Conservation (phyloP, 306 rosid species). For the Cucurbita argyrosperma region DNA sequence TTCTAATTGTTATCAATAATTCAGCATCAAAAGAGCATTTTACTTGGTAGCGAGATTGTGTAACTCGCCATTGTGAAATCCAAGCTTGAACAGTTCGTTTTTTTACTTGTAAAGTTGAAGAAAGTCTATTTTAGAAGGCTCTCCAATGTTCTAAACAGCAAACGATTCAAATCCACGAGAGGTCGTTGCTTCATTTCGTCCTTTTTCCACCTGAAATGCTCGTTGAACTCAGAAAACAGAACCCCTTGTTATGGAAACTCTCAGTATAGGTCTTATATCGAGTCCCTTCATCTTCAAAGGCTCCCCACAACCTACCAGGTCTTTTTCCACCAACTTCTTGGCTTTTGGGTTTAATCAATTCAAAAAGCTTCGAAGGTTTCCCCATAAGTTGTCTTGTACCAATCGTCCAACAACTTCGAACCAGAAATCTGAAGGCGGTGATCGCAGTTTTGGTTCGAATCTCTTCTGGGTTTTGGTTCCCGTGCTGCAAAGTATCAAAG, state of each 20-base stretch:
- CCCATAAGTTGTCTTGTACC: slow-evolving; percentile 1
- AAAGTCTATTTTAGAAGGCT: background rate
- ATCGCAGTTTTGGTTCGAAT: background rate
- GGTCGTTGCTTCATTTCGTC: background rate
- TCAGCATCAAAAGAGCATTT: background rate
- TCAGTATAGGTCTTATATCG: slow-evolving; percentile 14
- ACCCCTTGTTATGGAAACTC: slow-evolving; percentile 33
- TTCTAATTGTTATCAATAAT: background rate
- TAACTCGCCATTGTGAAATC: background rate
- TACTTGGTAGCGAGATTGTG: background rate
- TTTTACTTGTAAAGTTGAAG: background rate
- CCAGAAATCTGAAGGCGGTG: slow-evolving; percentile 2
- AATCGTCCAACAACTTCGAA: slow-evolving; percentile 1
- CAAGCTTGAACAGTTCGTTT: background rate
- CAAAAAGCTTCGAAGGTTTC: slow-evolving; percentile 3
- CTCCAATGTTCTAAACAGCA: background rate
- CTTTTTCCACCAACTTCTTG: slow-evolving; percentile 8
- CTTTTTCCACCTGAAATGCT: slow-evolving; percentile 31
- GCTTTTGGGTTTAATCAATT: slow-evolving; percentile 7
- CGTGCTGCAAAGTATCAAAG: slow-evolving; percentile 16
- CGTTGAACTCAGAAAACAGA: slow-evolving; percentile 15
- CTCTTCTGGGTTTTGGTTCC: slow-evolving; percentile 21
- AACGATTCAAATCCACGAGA: background rate
- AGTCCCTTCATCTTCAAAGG: slow-evolving; percentile 11
- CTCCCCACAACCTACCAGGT: slow-evolving; percentile 1